These are phyloP conservation scores for Kwoniella mangroviensis DNA, from an alignment of 768 basidiomycete species.

Conservation along the genomic window DNA sequence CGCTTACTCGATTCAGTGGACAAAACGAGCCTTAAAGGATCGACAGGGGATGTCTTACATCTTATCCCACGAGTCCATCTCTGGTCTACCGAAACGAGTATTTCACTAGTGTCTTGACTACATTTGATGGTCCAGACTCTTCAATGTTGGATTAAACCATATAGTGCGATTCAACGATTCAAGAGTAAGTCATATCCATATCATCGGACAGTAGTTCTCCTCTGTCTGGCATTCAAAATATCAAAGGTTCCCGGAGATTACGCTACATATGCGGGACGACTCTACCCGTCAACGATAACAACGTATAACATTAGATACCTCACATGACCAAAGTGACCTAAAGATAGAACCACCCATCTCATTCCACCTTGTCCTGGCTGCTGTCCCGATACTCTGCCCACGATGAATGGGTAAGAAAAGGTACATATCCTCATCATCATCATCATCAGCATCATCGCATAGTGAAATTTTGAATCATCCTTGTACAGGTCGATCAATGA, in stretches of 20 bases:
- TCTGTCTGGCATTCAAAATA: background rate
- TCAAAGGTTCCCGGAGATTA: background rate
- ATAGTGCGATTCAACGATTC: background rate
- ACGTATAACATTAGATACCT: no score
- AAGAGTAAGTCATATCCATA: background rate
- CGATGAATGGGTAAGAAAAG: no score
- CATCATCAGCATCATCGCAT: no score
- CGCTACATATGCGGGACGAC: no score
- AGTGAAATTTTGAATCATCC: background rate
- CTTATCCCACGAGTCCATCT: background rate
- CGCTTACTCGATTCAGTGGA: background rate
- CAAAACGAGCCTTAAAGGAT: background rate
- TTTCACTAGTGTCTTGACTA: background rate
- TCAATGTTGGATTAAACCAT: no score
- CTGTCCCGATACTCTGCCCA: no score
- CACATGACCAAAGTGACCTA: background rate
- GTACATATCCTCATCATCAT: no score
- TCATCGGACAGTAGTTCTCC: no score
- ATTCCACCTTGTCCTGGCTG: no score
- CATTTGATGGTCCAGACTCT: background rate
- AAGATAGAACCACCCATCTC: background rate
- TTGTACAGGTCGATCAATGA: background rate
- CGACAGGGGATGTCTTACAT: background rate
- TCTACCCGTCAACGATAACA: background rate
- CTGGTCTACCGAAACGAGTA: background rate